Percentiles rank a stretch among this genome's conserved stretches.
Evolutionary conservation across 2,329 filamentous ascomycete genomes (phyloP).

Genomic region (Aspergillaceae sp.): DNA sequence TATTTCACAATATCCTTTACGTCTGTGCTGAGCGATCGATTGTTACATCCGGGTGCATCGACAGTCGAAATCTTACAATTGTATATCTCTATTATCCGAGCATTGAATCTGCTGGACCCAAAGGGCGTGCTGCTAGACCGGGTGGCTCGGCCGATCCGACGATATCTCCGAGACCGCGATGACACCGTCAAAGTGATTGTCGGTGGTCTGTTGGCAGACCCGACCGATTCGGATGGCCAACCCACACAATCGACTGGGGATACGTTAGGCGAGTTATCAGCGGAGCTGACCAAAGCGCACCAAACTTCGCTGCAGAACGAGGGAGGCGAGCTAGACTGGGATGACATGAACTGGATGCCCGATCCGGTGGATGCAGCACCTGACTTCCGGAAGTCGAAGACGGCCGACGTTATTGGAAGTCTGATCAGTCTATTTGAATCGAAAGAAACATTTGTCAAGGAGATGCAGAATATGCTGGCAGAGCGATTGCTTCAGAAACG

Average conservation of each 20-base stretch:
- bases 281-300: conserved; percentile 40
- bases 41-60: conserved; percentile 56
- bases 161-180: conserved; percentile 55
- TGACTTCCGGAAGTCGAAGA: conserved; percentile 82
- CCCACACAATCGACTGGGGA: conserved; percentile 23
- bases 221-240: conserved; percentile 32
- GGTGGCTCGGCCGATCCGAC: conserved; percentile 55
- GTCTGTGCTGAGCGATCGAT: conserved; percentile 43
- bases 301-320: conserved; percentile 38
- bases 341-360: conserved; percentile 87
- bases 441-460: conserved; percentile 86
- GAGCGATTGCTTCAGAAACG: conserved; percentile 64
- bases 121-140: conserved; percentile 59
- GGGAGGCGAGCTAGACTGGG: conserved; percentile 70
- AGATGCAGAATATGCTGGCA: conserved; percentile 82
- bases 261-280: conserved; percentile 44
- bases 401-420: conserved; percentile 84
- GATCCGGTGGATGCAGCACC: conserved; percentile 88
- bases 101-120: conserved; percentile 55
- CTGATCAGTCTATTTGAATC: conserved; percentile 81
- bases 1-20: conserved; percentile 49
- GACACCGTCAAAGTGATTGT: conserved; percentile 60
- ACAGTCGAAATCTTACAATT: conserved; percentile 59
- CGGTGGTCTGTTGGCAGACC: conserved; percentile 52
- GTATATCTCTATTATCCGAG: conserved; percentile 59